Conservation (phyloP, 1,139 yeast species). For the Arxiozyma bovina region DNA sequence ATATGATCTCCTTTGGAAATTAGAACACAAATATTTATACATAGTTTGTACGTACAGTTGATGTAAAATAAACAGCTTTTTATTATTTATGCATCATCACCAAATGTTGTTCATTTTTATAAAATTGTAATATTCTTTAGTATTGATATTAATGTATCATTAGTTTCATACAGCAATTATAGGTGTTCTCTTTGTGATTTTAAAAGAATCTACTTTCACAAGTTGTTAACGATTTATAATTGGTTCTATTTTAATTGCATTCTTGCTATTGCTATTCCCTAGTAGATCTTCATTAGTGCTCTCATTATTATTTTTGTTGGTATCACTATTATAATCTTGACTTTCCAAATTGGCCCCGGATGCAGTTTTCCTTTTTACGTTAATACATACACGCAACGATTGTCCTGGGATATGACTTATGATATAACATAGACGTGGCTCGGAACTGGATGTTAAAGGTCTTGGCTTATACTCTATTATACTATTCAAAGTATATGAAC, state of each 20-base stretch:
- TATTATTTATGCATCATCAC: no score
- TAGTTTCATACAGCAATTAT: neutral
- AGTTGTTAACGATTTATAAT: neutral
- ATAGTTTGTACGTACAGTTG: neutral
- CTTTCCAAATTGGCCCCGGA: neutral
- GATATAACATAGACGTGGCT: conserved; percentile 24
- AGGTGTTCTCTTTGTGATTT: neutral
- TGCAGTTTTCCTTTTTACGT: conserved; percentile 12
- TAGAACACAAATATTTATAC: no score
- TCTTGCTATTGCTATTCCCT: no score
- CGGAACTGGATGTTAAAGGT: conserved; percentile 18
- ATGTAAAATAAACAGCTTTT: neutral
- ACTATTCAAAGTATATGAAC: conserved; percentile 38
- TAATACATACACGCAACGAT: conserved; percentile 23
- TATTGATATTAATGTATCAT: neutral
- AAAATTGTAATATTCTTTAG: neutral
- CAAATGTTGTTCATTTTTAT: no score
- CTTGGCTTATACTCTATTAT: conserved; percentile 19
- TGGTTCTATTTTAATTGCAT: neutral
- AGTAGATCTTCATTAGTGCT: neutral
- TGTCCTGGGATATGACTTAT: conserved; percentile 28
- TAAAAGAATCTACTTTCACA: neutral
- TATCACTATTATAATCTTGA: neutral
- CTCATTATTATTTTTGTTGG: neutral
- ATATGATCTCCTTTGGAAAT: no score